A percentile compares a stretch with the other conserved stretches of the same genome.
Conservation (phyloP, 768 basidiomycete genomes). For the Clitopilus hobsonii region DNA sequence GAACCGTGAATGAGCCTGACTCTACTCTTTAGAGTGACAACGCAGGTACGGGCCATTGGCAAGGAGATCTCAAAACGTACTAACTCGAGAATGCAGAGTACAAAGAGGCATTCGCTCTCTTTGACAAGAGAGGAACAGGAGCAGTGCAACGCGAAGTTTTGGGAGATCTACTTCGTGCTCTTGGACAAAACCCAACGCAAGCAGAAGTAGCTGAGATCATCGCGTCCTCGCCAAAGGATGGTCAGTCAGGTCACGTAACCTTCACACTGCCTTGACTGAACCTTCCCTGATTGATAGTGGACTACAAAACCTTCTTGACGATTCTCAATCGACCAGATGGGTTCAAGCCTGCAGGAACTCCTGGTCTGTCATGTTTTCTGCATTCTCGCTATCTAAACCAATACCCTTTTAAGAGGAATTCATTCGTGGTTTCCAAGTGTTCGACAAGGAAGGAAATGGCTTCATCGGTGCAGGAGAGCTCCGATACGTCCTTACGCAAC, state of each 20-base stretch:
- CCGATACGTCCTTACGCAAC: constrained; percentile 89
- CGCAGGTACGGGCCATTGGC: constrained; percentile 23
- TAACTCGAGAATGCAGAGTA: constrained; percentile 57
- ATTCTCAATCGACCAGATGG: constrained; percentile 95
- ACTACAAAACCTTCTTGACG: constrained; percentile 86
- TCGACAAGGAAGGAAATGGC: constrained; percentile 93
- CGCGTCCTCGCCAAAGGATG: constrained; percentile 66
- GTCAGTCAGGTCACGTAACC: constrained; percentile 30
- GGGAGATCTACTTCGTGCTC: constrained; percentile 87
- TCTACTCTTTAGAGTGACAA: constrained; percentile 30
- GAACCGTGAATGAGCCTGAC: not conserved
- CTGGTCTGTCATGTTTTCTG: constrained; percentile 51
- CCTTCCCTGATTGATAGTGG: constrained; percentile 44
- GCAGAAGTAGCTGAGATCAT: constrained; percentile 90
- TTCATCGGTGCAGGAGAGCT: constrained; percentile 90
- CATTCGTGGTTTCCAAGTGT: constrained; percentile 98
- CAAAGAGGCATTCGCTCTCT: constrained; percentile 96
- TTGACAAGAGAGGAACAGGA: constrained; percentile 95
- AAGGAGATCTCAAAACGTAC: not conserved
- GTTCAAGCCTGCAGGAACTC: constrained; percentile 95
- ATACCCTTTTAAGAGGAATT: constrained; percentile 74
- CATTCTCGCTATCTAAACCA: not conserved
- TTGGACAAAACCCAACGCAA: constrained; percentile 99
- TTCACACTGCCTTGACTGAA: not conserved
- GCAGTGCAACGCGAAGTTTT: constrained; percentile 83